A percentile compares a stretch with the other conserved stretches of the same genome.
Conservation (phyloP, 2,329 filamentous ascomycete genomes). For the Aureobasidium sp. region DNA sequence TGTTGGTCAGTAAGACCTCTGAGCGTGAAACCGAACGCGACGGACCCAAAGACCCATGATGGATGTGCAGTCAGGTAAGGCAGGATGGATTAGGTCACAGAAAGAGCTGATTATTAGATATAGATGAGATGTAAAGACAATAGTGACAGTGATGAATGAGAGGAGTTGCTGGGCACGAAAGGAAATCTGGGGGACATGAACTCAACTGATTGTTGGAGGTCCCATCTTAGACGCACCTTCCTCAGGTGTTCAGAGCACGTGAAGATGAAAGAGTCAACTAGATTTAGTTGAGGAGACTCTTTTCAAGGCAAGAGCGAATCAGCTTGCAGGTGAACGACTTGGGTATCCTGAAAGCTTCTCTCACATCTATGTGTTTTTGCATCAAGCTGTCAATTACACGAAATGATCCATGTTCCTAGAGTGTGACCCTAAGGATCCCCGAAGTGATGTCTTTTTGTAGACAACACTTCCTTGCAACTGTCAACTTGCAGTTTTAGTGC, state of each 20-base stretch:
- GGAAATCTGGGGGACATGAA: background rate
- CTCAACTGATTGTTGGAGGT: too few species aligned
- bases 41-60: constrained; percentile 3
- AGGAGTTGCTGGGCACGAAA: background rate
- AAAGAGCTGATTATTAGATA: background rate
- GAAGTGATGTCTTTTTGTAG: too few species aligned
- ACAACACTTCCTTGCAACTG: too few species aligned
- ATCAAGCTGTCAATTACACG: too few species aligned
- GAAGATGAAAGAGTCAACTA: background rate
- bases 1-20: background rate
- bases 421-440: too few species aligned
- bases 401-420: too few species aligned
- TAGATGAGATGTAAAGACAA: background rate
- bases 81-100: background rate
- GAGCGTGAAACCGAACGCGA: background rate
- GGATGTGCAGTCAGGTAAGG: background rate
- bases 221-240: background rate
- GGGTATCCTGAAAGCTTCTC: too few species aligned
- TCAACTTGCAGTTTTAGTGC: too few species aligned
- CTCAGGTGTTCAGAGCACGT: background rate
- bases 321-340: background rate
- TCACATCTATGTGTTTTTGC: too few species aligned
- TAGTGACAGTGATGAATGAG: background rate
- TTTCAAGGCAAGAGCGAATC: background rate
- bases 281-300: too few species aligned